Base-by-base conservation (phyloP, 2,329 filamentous ascomycete species). In the Penicillium hordei region DNA sequence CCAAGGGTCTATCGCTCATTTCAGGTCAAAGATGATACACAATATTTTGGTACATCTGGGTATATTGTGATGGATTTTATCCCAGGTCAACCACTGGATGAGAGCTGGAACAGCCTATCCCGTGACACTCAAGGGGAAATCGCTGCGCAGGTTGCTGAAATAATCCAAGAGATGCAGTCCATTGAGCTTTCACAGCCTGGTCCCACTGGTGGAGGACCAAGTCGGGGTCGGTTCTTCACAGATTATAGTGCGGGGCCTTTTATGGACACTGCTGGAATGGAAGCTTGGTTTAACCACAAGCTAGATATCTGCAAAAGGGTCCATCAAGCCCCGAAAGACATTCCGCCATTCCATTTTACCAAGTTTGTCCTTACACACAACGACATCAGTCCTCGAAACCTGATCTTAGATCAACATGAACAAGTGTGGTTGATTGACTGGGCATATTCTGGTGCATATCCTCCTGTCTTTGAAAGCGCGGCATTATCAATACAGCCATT, bases 21-120 rank as follows among this genome's bases (percentile, higher is more conserved):
- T 52, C 53, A 65, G n/a, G 23, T 68, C 19, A 25, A 46, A 21
- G 64, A 69, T 54, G 54, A 64, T 8, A 63, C 58, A 9, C 48
- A 60, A 44, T 65, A 65, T 27, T 69, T 65, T 55, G 66, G 66
- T 25, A 66, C 56, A 19, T 57, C 25, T 27, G 64, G 68, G n/a
- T 70, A 69, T 51, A 63, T 70, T 57, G 60, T 70, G 33, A 70
- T 71, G 66, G 69, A 70, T 61, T 70, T 66, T 54, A 63, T 71
- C 49, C 44, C 60, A 31, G 67, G 69, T 8, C 33, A 63, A 55
- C 58, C 64, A 21, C 65, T 70, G 33, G 67, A 65, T 54, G 50
- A 60, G 49, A 62, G 65, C 57, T 70, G 67, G 68, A 57, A 54
- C 27, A 23, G 33, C n/a, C 65, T 68, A 39, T 57, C 39, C 45